Base-by-base conservation (phyloP, 169 alveolate species). In the Plasmodium reichenowi region DNA sequence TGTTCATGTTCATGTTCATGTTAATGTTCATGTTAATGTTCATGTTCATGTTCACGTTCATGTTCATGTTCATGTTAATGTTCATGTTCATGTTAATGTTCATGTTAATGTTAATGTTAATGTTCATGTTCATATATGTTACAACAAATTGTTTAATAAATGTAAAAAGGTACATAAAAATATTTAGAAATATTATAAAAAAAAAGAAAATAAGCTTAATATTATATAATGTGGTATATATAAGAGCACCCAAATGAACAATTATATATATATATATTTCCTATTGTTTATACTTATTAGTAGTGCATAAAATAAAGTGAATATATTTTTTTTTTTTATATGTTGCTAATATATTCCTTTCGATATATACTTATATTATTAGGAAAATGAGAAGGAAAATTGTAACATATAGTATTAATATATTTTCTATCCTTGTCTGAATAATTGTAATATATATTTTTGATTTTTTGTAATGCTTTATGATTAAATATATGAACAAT, bases 331-430 rank as follows among this genome's bases (percentile, higher is more conserved):
- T 20, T 20, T 20, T 38, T 5, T 5, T 59, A 72, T 58, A 5
- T 48, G 20, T 58, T 15, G 59, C 26, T 72, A n/a, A 76, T 38
- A 43, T 76, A 64, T 43, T 62, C 20, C 72, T 29, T 56, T 20
- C 91, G 47, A 66, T 83, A 83, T 43, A 70, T 83, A 66, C 91
- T 83, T 10, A 15, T 38, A 70, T 56, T 71, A 52, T 43, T 48
- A 12, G 91, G 91, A 59, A 58, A 59, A 63, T 83, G 58, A 43
- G 59, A 9, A 47, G 67, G n/a, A 24, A 6, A 83, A 29, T 38
- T 72, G 43, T 29, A 83, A 62, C 91, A 83, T 20, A 83, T 10
- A 17, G 86, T 83, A 29, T 47, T 70, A 17, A 83, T 17, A 29
- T 54, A 83, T 20, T 83, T 54, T 26, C 50, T 56, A 70, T 83